These are phyloP conservation scores for Euphorbia schlechtendalii DNA, from an alignment of 441 rosid genomes.

Conservation along the genomic window DNA sequence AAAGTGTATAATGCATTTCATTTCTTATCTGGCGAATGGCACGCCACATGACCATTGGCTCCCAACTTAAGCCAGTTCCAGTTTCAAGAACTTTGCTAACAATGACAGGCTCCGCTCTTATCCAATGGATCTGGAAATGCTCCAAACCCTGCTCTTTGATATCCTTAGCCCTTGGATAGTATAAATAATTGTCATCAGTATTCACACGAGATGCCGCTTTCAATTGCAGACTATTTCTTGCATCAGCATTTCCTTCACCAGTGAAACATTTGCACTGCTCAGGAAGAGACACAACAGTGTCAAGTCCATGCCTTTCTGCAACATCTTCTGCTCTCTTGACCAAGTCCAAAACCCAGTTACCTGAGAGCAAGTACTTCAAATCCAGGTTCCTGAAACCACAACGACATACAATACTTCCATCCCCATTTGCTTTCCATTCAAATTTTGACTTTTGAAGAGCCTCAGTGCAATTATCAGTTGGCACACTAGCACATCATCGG, in stretches of 20 bases:
- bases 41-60: conserved; percentile 90
- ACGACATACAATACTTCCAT: conserved; percentile 52
- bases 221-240: conserved; percentile 23
- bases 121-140: conserved; percentile 85
- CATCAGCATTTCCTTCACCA: conserved; percentile 26
- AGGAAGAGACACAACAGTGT: conserved; percentile 13
- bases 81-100: conserved; percentile 69
- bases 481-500: not conserved
- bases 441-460: conserved; percentile 12
- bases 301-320: conserved; percentile 21
- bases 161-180: conserved; percentile 47
- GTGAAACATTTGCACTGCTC: conserved; percentile 43
- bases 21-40: conserved; percentile 55
- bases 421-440: conserved; percentile 53
- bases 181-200: conserved; percentile 60
- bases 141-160: conserved; percentile 42
- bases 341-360: conserved; percentile 42
- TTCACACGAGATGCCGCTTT: conserved; percentile 68
- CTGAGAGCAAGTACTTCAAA: conserved; percentile 41
- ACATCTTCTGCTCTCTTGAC: conserved; percentile 43
- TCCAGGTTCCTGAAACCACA: conserved; percentile 49
- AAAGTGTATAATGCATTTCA: conserved; percentile 29
- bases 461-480: conserved; percentile 12
- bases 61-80: conserved; percentile 85
- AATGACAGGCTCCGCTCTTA: conserved; percentile 72